These are phyloP conservation scores for Inga leiocalycina DNA, from an alignment of 306 rosid genomes.

Conservation along the genomic window DNA sequence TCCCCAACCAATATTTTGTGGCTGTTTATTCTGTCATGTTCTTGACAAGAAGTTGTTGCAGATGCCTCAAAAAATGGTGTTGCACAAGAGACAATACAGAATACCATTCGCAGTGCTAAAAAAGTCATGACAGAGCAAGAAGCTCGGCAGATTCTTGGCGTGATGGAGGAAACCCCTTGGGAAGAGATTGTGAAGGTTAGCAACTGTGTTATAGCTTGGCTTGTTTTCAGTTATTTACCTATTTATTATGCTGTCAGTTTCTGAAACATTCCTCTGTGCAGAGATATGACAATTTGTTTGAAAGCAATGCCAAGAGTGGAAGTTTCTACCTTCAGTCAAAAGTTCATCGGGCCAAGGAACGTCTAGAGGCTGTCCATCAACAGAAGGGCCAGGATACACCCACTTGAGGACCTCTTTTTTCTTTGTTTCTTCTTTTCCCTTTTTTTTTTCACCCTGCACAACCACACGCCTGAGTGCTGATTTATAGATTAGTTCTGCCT, in stretches of 20 bases:
- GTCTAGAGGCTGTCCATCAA: conserved; percentile 56
- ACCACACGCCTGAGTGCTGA: not conserved
- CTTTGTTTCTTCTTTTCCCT: not conserved
- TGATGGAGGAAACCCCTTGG: conserved; percentile 76
- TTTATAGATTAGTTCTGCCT: conserved; percentile 7
- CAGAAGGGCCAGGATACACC: conserved; percentile 53
- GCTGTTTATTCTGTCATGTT: not conserved
- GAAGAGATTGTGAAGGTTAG: conserved; percentile 73
- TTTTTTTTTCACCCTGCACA: not conserved
- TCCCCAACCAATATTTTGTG: not conserved
- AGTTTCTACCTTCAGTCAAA: conserved; percentile 96
- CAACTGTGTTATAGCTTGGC: conserved; percentile 16
- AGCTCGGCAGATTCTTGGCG: conserved; percentile 91
- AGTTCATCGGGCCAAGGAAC: conserved; percentile 93
- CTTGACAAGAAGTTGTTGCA: conserved; percentile 15
- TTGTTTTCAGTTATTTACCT: not conserved
- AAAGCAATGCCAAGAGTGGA: conserved; percentile 73
- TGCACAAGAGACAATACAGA: conserved; percentile 67
- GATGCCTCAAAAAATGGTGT: conserved; percentile 66
- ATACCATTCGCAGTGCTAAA: conserved; percentile 50
- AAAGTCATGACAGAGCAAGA: conserved; percentile 83
- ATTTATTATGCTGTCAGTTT: not conserved
- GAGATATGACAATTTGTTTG: conserved; percentile 77
- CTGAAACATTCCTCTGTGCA: conserved; percentile 33
- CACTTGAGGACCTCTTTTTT: conserved; percentile 44